Evolutionary conservation across 768 basidiomycete genomes (phyloP).

Genomic region (Mycena pura): DNA sequence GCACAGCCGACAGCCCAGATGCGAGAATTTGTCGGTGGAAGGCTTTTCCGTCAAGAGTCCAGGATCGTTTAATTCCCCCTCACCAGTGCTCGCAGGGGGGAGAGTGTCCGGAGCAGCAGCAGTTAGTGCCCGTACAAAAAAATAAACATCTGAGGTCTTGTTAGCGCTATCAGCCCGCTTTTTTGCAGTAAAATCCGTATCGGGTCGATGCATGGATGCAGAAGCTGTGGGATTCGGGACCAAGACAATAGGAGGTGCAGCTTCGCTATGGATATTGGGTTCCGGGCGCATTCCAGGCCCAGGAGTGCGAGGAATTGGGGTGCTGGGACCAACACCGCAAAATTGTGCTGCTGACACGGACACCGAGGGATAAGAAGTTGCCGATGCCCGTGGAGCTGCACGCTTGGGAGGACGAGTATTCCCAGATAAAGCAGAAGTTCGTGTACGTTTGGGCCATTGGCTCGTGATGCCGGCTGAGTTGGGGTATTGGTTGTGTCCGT

Average conservation of each 20-base stretch:
- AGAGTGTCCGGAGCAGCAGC: not conserved
- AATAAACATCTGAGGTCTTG: slow-evolving; percentile 2
- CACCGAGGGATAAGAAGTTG: not conserved
- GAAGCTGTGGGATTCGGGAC: not conserved
- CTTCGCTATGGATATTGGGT: not conserved
- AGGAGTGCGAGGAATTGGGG: not conserved
- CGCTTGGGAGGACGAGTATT: not conserved
- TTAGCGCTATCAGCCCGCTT: not conserved
- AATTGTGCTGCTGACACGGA: not conserved
- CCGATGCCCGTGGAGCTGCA: not conserved
- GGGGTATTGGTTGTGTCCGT: not conserved
- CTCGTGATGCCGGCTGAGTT: not conserved
- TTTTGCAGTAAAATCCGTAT: not conserved
- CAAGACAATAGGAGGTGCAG: not conserved
- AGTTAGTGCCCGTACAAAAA: slow-evolving; percentile 3
- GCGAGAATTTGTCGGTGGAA: not conserved
- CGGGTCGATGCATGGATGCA: not conserved
- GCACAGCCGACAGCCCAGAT: slow-evolving; percentile 5
- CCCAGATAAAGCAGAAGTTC: not conserved
- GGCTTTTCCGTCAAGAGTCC: not conserved
- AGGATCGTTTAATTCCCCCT: not conserved
- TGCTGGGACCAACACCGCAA: not conserved
- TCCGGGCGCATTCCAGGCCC: not conserved
- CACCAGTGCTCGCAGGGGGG: not conserved
- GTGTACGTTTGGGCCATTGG: not conserved